Percentiles rank a stretch among this genome's conserved stretches.
These are phyloP conservation scores for Mitragyna speciosa DNA, from an alignment of 257 asterid genomes.

Conservation along the genomic window DNA sequence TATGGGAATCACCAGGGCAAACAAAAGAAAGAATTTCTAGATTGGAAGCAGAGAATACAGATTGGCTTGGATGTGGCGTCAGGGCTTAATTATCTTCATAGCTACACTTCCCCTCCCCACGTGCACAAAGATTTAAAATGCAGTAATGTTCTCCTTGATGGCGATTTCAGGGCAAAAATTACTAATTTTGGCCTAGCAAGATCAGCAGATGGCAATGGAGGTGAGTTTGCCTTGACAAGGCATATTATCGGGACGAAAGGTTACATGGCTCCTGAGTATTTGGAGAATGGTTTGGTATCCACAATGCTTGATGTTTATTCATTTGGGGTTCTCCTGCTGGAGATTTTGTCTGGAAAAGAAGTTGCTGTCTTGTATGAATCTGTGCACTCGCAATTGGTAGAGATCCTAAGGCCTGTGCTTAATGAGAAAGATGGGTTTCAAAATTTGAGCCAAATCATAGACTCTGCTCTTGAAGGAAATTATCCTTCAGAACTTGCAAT, in stretches of 20 bases:
- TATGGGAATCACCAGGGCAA: slow-evolving; percentile 8
- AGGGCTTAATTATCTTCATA: slow-evolving; percentile 82
- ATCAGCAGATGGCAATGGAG: slow-evolving; percentile 64
- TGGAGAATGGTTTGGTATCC: slow-evolving; percentile 80
- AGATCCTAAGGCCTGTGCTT: slow-evolving; percentile 39
- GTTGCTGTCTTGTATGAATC: slow-evolving; percentile 38
- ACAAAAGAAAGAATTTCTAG: slow-evolving; percentile 24
- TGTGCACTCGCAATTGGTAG: slow-evolving; percentile 29
- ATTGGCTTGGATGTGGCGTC: slow-evolving; percentile 70
- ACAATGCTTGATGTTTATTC: slow-evolving; percentile 83
- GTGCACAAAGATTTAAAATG: slow-evolving; percentile 79
- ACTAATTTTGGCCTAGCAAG: slow-evolving; percentile 69
- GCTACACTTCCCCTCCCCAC: slow-evolving; percentile 71
- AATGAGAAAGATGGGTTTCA: slow-evolving; percentile 38
- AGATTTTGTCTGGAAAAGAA: slow-evolving; percentile 78
- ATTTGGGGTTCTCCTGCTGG: slow-evolving; percentile 76
- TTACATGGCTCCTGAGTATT: slow-evolving; percentile 95
- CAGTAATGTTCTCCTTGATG: slow-evolving; percentile 63
- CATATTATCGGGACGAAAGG: slow-evolving; percentile 95
- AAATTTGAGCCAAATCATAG: slow-evolving; percentile 44
- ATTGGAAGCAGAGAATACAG: slow-evolving; percentile 68
- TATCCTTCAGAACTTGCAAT: slow-evolving; percentile 55
- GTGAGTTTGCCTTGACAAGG: slow-evolving; percentile 73
- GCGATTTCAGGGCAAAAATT: slow-evolving; percentile 70
- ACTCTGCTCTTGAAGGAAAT: slow-evolving; percentile 51